Evolutionary conservation across 768 basidiomycete genomes (phyloP), one percentile per base, ranked within the genome.

Genomic region (Phanerochaete carnosa): DNA sequence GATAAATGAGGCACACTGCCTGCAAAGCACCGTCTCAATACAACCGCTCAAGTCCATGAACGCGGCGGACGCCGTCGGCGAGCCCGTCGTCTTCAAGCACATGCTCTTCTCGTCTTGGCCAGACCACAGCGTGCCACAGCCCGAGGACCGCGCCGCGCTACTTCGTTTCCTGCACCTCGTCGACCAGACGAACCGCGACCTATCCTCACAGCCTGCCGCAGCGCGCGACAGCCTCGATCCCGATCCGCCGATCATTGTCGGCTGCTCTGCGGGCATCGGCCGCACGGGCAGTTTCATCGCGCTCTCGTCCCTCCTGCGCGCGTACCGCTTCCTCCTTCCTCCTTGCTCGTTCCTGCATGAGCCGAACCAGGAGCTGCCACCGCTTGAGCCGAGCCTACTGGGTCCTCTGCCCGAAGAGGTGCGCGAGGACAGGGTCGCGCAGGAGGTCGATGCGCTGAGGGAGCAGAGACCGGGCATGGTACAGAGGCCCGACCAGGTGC

Each of bases 261-360:
- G 90, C 62, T 95, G 94, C 69, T 94, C 92, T 28, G 94, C 94
- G 1, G 94, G 94, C 3, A 80, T 95, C 60, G 94, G 94, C 2
- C 82, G 94, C 35, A 94, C 94, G 3, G 94, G 94, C 19, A 83
- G 92, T 6, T 94, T 93, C 74, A 90, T 95, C 68, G 85, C 90
- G 0, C 69, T 94, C 43, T 85, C 85, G 9, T 94, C 92, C 13
- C 76, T 95, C 37, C 78, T 94, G n/a, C 89, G 92, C 29, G 71
- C 77, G 32, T 73, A 83, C 62, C 79, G 76, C 30, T 75, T 87
- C 58, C 76, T 77, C 19, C 64, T 65, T 1, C 59, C 64, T 7
- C 83, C 73, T n/a, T 67, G 75, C 29, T 59, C 68, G 6, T 3
- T 64, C 51, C 55, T 59, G 12, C 30, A 59, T 55, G 47, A 67